Conservation (phyloP, 352 stramenopile species). For the Globisporangium emineosum region DNA sequence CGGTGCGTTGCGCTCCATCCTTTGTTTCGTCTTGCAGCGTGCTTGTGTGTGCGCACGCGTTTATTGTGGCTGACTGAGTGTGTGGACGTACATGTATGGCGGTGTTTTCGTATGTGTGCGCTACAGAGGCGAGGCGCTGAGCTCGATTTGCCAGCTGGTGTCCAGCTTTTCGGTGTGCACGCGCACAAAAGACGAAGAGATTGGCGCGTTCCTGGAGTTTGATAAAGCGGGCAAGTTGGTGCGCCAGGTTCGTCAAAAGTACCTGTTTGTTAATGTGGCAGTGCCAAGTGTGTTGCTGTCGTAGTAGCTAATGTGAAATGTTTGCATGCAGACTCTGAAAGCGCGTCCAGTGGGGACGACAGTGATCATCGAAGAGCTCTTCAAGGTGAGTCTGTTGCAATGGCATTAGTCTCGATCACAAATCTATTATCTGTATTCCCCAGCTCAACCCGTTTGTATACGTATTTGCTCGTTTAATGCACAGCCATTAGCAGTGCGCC, state of each 20-base stretch:
- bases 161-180: conserved; percentile 87
- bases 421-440: neutral
- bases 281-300: neutral
- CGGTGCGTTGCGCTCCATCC: conserved; percentile 48
- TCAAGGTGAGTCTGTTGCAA: conserved; percentile 50
- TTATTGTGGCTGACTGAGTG: no score
- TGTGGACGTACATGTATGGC: neutral
- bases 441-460: neutral
- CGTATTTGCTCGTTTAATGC: neutral
- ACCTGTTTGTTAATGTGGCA: neutral
- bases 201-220: conserved; percentile 88
- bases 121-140: conserved; percentile 92
- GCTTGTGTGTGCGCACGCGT: no score
- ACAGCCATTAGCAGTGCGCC: conserved; percentile 88
- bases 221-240: conserved; percentile 58
- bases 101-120: neutral
- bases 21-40: neutral
- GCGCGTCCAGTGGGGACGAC: conserved; percentile 90
- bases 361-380: conserved; percentile 90
- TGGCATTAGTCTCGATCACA: neutral
- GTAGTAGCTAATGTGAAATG: neutral
- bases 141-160: conserved; percentile 92
- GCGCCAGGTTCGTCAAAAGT: conserved; percentile 12
- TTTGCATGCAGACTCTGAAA: conserved; percentile 33
- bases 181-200: conserved; percentile 53